Evolutionary conservation across 2,329 filamentous ascomycete genomes (phyloP), one percentile per base, ranked within the genome.

Genomic region (Tolypocladium capitatum): DNA sequence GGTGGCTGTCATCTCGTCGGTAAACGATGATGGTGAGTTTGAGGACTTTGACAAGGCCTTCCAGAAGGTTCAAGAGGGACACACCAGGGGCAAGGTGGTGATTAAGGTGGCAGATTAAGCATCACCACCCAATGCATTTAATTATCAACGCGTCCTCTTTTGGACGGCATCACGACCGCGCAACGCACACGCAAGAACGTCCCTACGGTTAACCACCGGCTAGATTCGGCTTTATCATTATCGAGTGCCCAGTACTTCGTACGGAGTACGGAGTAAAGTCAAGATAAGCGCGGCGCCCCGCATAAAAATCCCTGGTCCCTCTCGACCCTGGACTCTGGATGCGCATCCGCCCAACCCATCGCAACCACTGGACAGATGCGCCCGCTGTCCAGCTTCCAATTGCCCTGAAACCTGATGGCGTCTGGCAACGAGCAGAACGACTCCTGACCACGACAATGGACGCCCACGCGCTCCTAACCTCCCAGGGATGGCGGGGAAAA

Each of bases 401-500:
- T 28, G 5, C 24, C 24, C 38, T 18, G 38, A 42, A 43, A 30
- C 35, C 14, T 35, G 21, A 31, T 41, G 35, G 45, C n/a, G 24
- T 14, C 18, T 32, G 13, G 18, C 18, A 30, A 13, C 32, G 18
- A 31, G 32, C 28, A 38, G 24, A 27, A 24, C 36, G 24, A 35
- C 18, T 30, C 32, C 24, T 11, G 8, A 28, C 7, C 24, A 13
- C 27, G 14, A 42, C 38, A 21, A 96, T 97, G 90, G 78, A 97
- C 66, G 85, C 90, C 48, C 76, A 85, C 63, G 84, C 84, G 58
- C 83, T 92, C 58, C 81, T 97, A 56, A 81, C 82, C 55, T 78
- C 81, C 56, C 89, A 94, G 65, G 91, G 91, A 63, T 97, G 91
- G 91, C 81, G 84, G 50, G 91, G 91, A 55, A 78, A 81, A 34